Conservation (phyloP, 2,329 filamentous ascomycete genomes). For the Sphaerulina vaccinii region DNA sequence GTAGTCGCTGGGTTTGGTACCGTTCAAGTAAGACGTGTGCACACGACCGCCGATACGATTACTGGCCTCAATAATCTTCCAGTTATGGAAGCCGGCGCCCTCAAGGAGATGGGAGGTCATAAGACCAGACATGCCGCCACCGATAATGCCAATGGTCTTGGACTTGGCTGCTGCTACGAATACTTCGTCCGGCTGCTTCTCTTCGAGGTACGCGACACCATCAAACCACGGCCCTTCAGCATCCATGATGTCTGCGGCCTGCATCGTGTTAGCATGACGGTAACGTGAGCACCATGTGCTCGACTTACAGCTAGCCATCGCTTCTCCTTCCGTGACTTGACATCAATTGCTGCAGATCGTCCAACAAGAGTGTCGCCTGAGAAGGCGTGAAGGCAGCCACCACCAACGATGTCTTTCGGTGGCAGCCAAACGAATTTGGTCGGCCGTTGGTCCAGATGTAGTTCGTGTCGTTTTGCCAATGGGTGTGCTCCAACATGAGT, state of each 20-base stretch:
- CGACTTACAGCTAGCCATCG: slow-evolving; percentile 39
- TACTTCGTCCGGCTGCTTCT: slow-evolving; percentile 53
- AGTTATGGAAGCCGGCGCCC: slow-evolving; percentile 58
- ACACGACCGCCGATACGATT: slow-evolving; percentile 63
- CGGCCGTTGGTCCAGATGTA: slow-evolving; percentile 38
- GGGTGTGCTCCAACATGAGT: slow-evolving; percentile 41
- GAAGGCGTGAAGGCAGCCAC: slow-evolving; percentile 49
- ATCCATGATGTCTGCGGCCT: slow-evolving; percentile 51
- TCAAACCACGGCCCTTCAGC: slow-evolving; percentile 65
- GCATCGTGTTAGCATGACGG: not conserved
- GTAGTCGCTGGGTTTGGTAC: slow-evolving; percentile 59
- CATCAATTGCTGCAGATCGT: slow-evolving; percentile 42
- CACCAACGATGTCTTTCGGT: slow-evolving; percentile 40
- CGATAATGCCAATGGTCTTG: slow-evolving; percentile 62
- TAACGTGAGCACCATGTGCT: not conserved
- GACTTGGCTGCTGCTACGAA: slow-evolving; percentile 56
- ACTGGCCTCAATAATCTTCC: slow-evolving; percentile 62
- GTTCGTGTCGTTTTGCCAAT: slow-evolving; percentile 30
- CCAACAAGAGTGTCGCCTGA: slow-evolving; percentile 43
- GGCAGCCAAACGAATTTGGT: slow-evolving; percentile 51
- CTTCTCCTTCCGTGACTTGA: slow-evolving; percentile 38
- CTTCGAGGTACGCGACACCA: slow-evolving; percentile 58
- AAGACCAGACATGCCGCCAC: slow-evolving; percentile 64
- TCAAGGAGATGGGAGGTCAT: slow-evolving; percentile 55
- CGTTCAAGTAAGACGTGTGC: slow-evolving; percentile 61